Percentiles rank a stretch among this genome's conserved stretches.
These are phyloP conservation scores for Rhizopus sp. DNA, from an alignment of 371 early-diverging fungal genomes.

Conservation along the genomic window DNA sequence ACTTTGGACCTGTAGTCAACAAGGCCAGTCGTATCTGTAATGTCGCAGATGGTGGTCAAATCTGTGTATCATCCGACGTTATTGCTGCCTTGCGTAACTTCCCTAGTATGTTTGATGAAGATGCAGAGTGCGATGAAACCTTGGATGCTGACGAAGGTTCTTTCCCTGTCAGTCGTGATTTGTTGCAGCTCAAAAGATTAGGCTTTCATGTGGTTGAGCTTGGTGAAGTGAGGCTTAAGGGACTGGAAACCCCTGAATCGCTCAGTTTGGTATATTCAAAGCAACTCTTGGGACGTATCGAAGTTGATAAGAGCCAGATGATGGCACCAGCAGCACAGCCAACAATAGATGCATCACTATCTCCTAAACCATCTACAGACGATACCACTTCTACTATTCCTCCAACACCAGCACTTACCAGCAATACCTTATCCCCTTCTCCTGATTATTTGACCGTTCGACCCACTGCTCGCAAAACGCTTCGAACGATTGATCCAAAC, in stretches of 20 bases:
- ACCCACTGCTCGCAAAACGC: conserved; percentile 1
- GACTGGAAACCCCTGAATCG: conserved; percentile 87
- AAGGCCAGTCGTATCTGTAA: conserved; percentile 85
- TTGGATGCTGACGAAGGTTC: conserved; percentile 8
- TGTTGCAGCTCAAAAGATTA: conserved; percentile 66
- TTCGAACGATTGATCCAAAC: conserved; percentile 36
- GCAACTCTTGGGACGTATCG: conserved; percentile 53
- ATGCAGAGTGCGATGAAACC: conserved; percentile 19
- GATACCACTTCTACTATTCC: not conserved
- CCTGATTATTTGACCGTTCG: conserved; percentile 6
- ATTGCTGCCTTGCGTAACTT: conserved; percentile 53
- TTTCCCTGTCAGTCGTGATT: conserved; percentile 54
- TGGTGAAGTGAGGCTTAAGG: conserved; percentile 88
- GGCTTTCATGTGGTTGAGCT: conserved; percentile 75
- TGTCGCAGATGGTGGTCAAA: conserved; percentile 93
- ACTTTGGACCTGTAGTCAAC: conserved; percentile 95
- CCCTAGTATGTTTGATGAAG: conserved; percentile 38
- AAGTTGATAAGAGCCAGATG: conserved; percentile 38
- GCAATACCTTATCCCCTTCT: not conserved
- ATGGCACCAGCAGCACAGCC: conserved; percentile 8
- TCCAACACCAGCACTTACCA: not conserved
- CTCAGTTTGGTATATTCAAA: conserved; percentile 75
- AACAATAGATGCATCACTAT: not conserved
- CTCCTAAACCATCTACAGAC: not conserved
- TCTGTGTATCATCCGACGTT: conserved; percentile 72